phyloP scores from a whole-genome alignment of 495 filamentous ascomycete genomes.

The Aspergillus bridgeri region DNA sequence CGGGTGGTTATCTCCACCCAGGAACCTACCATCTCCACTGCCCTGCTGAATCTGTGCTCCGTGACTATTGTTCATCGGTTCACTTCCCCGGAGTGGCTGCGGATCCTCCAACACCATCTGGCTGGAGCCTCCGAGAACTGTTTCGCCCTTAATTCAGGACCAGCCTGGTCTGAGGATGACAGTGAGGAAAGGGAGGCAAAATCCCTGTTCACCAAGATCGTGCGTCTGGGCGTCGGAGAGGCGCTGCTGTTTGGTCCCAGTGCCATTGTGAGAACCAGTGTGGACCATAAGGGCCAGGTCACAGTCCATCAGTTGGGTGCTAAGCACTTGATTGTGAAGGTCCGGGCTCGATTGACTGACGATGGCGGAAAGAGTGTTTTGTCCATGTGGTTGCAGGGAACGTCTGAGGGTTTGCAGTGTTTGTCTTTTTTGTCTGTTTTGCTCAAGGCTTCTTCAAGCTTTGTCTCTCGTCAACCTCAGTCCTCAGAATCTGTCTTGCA shows the following conservation, averaged over 20 bases:
- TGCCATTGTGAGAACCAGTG: constrained; percentile 30
- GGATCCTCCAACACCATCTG: constrained; percentile 57
- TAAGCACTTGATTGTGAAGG: constrained; percentile 9
- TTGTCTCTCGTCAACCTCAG: too few relatives aligned
- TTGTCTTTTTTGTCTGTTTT: too few relatives aligned
- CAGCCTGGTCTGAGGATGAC: constrained; percentile 37
- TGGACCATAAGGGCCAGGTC: constrained; percentile 4
- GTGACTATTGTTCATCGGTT: constrained; percentile 74
- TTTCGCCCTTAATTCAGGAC: constrained; percentile 15
- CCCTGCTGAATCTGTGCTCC: constrained; percentile 67
- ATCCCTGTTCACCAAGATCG: constrained; percentile 40
- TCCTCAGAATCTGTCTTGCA: too few relatives aligned
- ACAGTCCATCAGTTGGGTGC: constrained; percentile 6
- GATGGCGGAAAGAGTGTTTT: constrained; percentile 22
- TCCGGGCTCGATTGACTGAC: constrained; percentile 13
- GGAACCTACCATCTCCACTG: constrained; percentile 70
- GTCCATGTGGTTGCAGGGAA: too few relatives aligned
- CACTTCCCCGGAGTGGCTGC: constrained; percentile 66
- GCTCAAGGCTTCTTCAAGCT: too few relatives aligned
- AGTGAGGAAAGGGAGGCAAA: constrained; percentile 4
- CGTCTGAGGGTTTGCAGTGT: too few relatives aligned
- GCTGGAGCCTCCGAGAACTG: constrained; percentile 38
- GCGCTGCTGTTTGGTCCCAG: constrained; percentile 61
- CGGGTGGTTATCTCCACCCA: constrained; percentile 73
- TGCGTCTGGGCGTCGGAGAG: constrained; percentile 55